These are phyloP conservation scores for Setomelanomma holmii DNA, from an alignment of 2,329 filamentous ascomycete species.

Conservation along the genomic window DNA sequence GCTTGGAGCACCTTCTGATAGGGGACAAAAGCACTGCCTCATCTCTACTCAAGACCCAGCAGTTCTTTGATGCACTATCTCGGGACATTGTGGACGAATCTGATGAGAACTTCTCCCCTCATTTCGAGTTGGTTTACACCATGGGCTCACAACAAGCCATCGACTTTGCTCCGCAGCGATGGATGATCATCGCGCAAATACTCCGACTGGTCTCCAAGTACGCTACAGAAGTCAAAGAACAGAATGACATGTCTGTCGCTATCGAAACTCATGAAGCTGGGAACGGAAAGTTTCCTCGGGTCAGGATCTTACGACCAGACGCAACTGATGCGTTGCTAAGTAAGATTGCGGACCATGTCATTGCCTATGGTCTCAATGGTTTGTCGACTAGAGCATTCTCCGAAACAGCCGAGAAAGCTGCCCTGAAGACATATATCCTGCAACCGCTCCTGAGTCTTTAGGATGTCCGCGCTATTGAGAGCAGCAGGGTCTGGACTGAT, in stretches of 20 bases:
- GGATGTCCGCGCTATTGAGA: constrained; percentile 36
- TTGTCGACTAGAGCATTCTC: constrained; percentile 57
- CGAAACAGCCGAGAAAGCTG: too few species aligned
- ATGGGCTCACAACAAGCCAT: constrained; percentile 61
- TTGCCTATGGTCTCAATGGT: constrained; percentile 52
- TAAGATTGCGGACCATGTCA: constrained; percentile 48
- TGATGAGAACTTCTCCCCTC: constrained; percentile 68
- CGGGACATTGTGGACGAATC: constrained; percentile 70
- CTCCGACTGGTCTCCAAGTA: constrained; percentile 54
- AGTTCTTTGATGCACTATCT: constrained; percentile 53
- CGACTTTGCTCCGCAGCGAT: constrained; percentile 63
- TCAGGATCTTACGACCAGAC: constrained; percentile 57
- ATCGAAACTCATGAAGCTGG: constrained; percentile 34
- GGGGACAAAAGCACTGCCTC: constrained; percentile 34
- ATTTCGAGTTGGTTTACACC: constrained; percentile 70
- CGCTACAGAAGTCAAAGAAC: constrained; percentile 34
- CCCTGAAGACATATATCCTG: constrained; percentile 57
- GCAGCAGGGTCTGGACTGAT: constrained; percentile 48
- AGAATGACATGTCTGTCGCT: constrained; percentile 54
- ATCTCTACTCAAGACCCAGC: constrained; percentile 51
- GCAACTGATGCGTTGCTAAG: constrained; percentile 39
- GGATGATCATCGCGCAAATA: constrained; percentile 63
- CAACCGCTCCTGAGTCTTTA: constrained; percentile 32
- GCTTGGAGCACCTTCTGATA: constrained; percentile 57
- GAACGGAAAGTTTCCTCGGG: constrained; percentile 54